Evolutionary conservation across 2,329 filamentous ascomycete species (phyloP).

Genomic region (Verticillium alfalfae): DNA sequence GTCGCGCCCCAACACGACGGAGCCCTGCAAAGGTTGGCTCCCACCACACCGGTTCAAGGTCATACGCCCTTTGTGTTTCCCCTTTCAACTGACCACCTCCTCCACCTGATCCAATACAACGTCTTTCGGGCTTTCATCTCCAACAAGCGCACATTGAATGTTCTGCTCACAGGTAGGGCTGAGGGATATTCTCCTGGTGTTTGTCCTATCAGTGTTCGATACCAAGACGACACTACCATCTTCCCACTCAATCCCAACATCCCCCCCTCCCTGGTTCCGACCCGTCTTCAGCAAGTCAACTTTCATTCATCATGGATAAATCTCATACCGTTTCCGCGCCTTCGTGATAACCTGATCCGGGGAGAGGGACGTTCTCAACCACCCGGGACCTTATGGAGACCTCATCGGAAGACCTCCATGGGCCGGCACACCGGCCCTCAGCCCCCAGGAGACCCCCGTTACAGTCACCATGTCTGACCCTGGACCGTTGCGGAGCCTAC

Average conservation of each 20-base stretch:
- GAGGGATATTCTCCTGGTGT: too few species aligned
- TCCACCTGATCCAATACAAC: slow-evolving; percentile 7
- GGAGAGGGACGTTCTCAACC: slow-evolving; percentile 4
- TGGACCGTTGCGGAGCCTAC: not conserved
- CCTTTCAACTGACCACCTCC: slow-evolving; percentile 5
- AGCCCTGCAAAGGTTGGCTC: not conserved
- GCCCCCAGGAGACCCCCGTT: not conserved
- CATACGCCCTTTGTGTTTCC: not conserved
- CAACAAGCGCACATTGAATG: slow-evolving; percentile 3
- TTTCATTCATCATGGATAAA: slow-evolving; percentile 7
- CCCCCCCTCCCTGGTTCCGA: slow-evolving; percentile 3
- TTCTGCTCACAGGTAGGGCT: not conserved
- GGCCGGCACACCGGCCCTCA: not conserved
- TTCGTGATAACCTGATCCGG: slow-evolving; percentile 9
- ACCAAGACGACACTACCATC: slow-evolving; percentile 3
- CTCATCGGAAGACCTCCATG: slow-evolving; percentile 6
- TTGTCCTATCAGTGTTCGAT: slow-evolving; percentile 1
- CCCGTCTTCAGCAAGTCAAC: not conserved
- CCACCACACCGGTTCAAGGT: not conserved
- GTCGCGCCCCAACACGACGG: not conserved
- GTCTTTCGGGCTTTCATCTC: slow-evolving; percentile 6
- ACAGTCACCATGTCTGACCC: not conserved
- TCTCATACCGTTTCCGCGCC: slow-evolving; percentile 4
- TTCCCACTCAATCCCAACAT: slow-evolving; percentile 8
- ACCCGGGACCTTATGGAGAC: slow-evolving; percentile 4